Conservation (phyloP, 164 flowering plant species). For the Hamamelis virginiana region DNA sequence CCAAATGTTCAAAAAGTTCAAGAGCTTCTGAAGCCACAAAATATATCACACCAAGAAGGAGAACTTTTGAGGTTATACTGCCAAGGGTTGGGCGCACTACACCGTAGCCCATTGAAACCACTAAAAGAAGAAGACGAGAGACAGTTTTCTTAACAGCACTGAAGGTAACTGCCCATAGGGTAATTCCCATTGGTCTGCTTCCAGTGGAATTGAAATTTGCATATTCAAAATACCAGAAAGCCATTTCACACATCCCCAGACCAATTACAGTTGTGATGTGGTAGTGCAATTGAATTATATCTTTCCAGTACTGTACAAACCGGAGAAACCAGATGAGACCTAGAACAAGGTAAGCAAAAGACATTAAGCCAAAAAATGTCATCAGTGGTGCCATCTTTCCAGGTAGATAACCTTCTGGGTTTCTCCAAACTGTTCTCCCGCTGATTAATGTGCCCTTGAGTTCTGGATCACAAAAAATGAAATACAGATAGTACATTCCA, state of each 20-base stretch:
- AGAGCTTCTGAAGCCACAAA: slow-evolving; percentile 76
- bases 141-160: slow-evolving; percentile 77
- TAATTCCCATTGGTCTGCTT: slow-evolving; percentile 77
- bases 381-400: slow-evolving; percentile 86
- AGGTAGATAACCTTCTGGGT: slow-evolving; percentile 84
- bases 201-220: slow-evolving; percentile 80
- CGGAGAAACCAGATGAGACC: slow-evolving; percentile 83
- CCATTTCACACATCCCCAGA: slow-evolving; percentile 94
- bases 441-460: slow-evolving; percentile 55
- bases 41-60: slow-evolving; percentile 61
- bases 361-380: slow-evolving; percentile 83
- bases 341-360: slow-evolving; percentile 73
- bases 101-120: slow-evolving; percentile 91
- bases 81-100: slow-evolving; percentile 79
- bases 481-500: slow-evolving; percentile 88
- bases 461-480: slow-evolving; percentile 77
- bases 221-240: slow-evolving; percentile 91
- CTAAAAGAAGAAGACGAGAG: slow-evolving; percentile 75
- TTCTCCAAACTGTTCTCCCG: slow-evolving; percentile 87
- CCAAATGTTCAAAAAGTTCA: slow-evolving; percentile 83
- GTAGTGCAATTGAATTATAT: slow-evolving; percentile 67
- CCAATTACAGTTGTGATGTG: slow-evolving; percentile 82
- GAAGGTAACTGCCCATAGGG: slow-evolving; percentile 81
- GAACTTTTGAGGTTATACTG: slow-evolving; percentile 60
- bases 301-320: slow-evolving; percentile 75